These are phyloP conservation scores for Macrophomina tecta DNA, from an alignment of 2,329 filamentous ascomycete genomes.

Conservation along the genomic window DNA sequence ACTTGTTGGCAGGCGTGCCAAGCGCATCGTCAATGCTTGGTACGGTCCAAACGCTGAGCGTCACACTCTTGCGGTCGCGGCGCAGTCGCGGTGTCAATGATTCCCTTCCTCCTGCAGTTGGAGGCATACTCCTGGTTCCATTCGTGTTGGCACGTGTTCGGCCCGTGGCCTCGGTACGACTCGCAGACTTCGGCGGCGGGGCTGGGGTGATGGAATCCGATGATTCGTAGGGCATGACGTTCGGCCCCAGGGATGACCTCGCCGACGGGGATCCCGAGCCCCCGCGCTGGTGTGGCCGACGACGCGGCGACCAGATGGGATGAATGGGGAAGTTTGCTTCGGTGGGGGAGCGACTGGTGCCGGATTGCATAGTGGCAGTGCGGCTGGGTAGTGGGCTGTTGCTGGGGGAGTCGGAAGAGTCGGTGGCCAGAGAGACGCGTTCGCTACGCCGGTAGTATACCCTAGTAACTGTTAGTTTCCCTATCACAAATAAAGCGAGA, in stretches of 20 bases:
- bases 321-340: slow-evolving; percentile 45
- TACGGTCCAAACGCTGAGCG: slow-evolving; percentile 25
- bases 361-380: slow-evolving; percentile 43
- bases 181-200: not conserved
- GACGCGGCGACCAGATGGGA: slow-evolving; percentile 45
- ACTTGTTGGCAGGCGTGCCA: slow-evolving; percentile 20
- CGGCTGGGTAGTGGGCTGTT: slow-evolving; percentile 40
- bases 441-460: slow-evolving; percentile 47
- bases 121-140: slow-evolving; percentile 18
- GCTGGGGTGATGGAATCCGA: slow-evolving; percentile 1
- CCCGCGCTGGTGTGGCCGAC: slow-evolving; percentile 40
- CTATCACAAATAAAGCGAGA: not conserved
- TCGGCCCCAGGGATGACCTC: not conserved
- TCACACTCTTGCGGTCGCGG: slow-evolving; percentile 19
- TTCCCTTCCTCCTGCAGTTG: slow-evolving; percentile 4
- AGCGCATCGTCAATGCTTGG: slow-evolving; percentile 20
- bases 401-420: slow-evolving; percentile 14
- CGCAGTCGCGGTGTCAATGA: slow-evolving; percentile 16
- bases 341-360: slow-evolving; percentile 44
- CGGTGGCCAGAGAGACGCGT: slow-evolving; percentile 41
- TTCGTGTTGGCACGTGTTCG: slow-evolving; percentile 2
- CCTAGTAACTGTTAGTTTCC: slow-evolving; percentile 29
- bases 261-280: not conserved
- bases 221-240: slow-evolving; percentile 15
- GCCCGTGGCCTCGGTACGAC: not conserved